A percentile compares a stretch with the other conserved stretches of the same genome.
phyloP scores from a whole-genome alignment of 1,284 basidiomycete species.

The Mrakiaceae sp. region DNA sequence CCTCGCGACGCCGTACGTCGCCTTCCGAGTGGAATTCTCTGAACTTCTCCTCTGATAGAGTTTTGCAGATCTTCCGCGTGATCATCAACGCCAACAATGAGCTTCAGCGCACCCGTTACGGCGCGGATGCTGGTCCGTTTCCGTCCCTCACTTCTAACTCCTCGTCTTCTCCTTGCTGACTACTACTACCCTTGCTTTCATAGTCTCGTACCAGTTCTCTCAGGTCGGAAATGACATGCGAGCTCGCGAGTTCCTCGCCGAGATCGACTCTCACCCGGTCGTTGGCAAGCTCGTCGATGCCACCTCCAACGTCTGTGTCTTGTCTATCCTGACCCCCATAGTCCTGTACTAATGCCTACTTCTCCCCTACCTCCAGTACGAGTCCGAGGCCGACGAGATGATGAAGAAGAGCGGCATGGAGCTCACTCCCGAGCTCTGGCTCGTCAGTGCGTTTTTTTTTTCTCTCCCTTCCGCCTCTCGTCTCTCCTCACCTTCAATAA shows the following conservation, averaged over 20 bases:
- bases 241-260: slow-evolving; percentile 36
- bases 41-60: too few species aligned
- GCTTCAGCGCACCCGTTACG: slow-evolving; percentile 25
- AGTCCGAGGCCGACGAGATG: slow-evolving; percentile 37
- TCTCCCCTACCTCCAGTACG: slow-evolving; percentile 30
- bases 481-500: too few species aligned
- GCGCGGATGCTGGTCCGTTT: slow-evolving; percentile 35
- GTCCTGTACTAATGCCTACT: neutral
- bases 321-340: neutral
- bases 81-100: slow-evolving; percentile 9
- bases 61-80: slow-evolving; percentile 10
- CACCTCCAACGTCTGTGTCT: slow-evolving; percentile 26
- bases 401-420: slow-evolving; percentile 25
- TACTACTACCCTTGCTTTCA: too few species aligned
- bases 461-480: too few species aligned
- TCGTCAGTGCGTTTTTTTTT: slow-evolving; percentile 22
- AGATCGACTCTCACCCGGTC: slow-evolving; percentile 34
- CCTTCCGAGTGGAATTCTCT: too few species aligned
- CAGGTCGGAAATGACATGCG: slow-evolving; percentile 38
- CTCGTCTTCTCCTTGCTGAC: too few species aligned
- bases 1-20: neutral
- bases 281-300: slow-evolving; percentile 37
- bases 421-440: slow-evolving; percentile 26
- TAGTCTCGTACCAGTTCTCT: slow-evolving; percentile 27
- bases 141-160: slow-evolving; percentile 9